Conservation (phyloP, 352 stramenopile genomes). For the Albugo laibachii region DNA sequence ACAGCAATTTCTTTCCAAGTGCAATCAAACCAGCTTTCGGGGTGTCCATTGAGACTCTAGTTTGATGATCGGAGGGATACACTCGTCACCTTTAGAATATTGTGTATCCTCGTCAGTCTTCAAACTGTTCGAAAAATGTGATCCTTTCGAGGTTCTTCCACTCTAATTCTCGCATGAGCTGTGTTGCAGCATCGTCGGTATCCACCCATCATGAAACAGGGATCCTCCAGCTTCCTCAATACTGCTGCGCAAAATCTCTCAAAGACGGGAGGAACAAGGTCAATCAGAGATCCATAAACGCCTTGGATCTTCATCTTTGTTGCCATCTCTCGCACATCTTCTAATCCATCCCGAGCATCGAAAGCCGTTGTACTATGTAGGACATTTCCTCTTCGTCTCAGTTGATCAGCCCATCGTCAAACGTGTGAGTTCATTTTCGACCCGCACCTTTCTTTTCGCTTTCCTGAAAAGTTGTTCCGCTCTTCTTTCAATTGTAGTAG, state of each 20-base stretch:
- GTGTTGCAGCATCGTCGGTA: slow-evolving; percentile 89
- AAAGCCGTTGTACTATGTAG: slow-evolving; percentile 73
- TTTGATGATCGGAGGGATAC: slow-evolving; percentile 69
- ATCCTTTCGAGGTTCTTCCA: slow-evolving; percentile 86
- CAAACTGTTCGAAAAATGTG: slow-evolving; percentile 92
- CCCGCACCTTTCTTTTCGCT: slow-evolving; percentile 61
- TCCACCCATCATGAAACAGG: slow-evolving; percentile 98
- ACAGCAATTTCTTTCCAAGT: slow-evolving; percentile 95
- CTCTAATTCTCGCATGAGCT: slow-evolving; percentile 90
- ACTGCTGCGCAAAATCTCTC: slow-evolving; percentile 87
- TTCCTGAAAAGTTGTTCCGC: slow-evolving; percentile 53
- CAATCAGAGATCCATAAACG: slow-evolving; percentile 92
- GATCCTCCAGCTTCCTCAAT: slow-evolving; percentile 88
- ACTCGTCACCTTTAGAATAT: slow-evolving; percentile 61
- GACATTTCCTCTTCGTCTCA: slow-evolving; percentile 47
- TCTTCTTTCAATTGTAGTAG: slow-evolving; percentile 60
- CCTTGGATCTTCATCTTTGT: slow-evolving; percentile 40
- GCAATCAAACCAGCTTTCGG: slow-evolving; percentile 85
- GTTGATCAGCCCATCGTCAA: slow-evolving; percentile 41
- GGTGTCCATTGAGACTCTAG: slow-evolving; percentile 74
- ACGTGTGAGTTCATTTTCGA: slow-evolving; percentile 56
- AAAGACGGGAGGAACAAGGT: slow-evolving; percentile 81
- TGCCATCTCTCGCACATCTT: slow-evolving; percentile 77
- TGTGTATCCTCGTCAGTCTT: slow-evolving; percentile 65
- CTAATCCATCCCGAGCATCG: slow-evolving; percentile 60